Base-by-base conservation (phyloP, 176 grass and related monocot genomes). In the Carex kokanica region DNA sequence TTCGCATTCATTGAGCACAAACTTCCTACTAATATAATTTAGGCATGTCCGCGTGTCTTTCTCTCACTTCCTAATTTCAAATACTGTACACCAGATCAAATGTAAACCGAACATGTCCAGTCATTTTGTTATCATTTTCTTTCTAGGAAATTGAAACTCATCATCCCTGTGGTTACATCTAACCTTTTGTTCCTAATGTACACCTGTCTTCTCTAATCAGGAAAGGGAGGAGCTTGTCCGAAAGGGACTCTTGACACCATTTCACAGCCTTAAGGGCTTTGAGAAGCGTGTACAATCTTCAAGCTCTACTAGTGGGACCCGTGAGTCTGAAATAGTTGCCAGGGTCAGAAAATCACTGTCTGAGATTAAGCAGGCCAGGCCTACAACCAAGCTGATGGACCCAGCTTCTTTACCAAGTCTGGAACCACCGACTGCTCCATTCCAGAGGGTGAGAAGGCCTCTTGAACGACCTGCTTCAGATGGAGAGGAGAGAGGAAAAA, bases 211-310 rank as follows among this genome's bases (percentile, higher is more conserved):
- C 29, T 87, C 60, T 81, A 49, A 85, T 72, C 2, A 98, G 95
- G 88, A 94, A 84, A 94, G 90, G 79, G 95, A 98, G 81, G 89
- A 93, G 86, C 81, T 94, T 54, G 87, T 94, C 41, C 88, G 95
- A 60, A 98, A 94, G 78, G 94, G 94, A 16, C 69, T 98, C 24
- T 82, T 98, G 54, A 98, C 95, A 78, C 95, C 95, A 36, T 98
- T 98, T 84, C 95, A 98, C 75, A 98, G 81, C 84, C 74, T 98
- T 74, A 94, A 91, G 74, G 95, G 92, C 47, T 98, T 98, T 82
- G 95, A 94, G 84, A 93, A 91, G 36, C 83, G 87, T 67, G 83
- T 97, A 6, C 87, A 94, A 79, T 81, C 78, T 13, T 60, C 78
- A 59, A 62, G 62, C 56, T 45, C 72, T 43, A 13, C 27, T 81